These are phyloP conservation scores for Grosmannia clavigera DNA, from an alignment of 2,329 filamentous ascomycete genomes.

Conservation along the genomic window DNA sequence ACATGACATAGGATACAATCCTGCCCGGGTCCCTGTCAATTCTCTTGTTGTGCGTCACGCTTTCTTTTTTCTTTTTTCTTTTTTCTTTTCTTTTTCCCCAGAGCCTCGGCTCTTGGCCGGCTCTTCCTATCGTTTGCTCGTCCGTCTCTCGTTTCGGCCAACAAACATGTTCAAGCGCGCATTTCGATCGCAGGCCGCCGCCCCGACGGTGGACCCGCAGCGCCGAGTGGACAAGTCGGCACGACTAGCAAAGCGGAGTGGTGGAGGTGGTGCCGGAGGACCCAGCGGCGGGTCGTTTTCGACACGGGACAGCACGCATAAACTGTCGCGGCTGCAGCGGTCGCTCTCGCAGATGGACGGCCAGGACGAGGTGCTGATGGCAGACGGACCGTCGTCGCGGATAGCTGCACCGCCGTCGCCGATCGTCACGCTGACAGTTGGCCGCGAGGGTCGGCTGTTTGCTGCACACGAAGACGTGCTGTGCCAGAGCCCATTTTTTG, in stretches of 20 bases:
- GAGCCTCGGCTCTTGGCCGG: neutral
- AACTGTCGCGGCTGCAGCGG: slow-evolving; percentile 75
- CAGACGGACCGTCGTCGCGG: slow-evolving; percentile 16
- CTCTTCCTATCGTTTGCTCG: slow-evolving; percentile 14
- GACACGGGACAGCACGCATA: slow-evolving; percentile 62
- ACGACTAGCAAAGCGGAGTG: slow-evolving; percentile 61
- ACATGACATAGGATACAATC: slow-evolving; percentile 35
- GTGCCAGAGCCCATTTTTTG: slow-evolving; percentile 74
- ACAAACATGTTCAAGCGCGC: slow-evolving; percentile 79
- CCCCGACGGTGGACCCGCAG: slow-evolving; percentile 22
- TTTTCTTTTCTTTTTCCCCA: slow-evolving; percentile 17
- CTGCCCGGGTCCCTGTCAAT: slow-evolving; percentile 43
- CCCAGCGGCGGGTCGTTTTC: slow-evolving; percentile 17
- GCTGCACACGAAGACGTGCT: slow-evolving; percentile 92
- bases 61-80: slow-evolving; percentile 24
- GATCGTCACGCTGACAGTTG: slow-evolving; percentile 79
- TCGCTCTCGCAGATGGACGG: slow-evolving; percentile 45
- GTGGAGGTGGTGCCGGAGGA: neutral
- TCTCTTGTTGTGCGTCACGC: slow-evolving; percentile 21
- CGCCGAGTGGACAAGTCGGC: slow-evolving; percentile 73
- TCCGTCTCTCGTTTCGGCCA: neutral
- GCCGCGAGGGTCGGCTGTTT: slow-evolving; percentile 76
- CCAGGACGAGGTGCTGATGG: slow-evolving; percentile 21
- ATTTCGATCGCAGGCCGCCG: slow-evolving; percentile 54
- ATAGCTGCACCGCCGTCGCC: slow-evolving; percentile 39